phyloP scores from a whole-genome alignment of 2,329 filamentous ascomycete genomes.

The Lecanicillium sp. region DNA sequence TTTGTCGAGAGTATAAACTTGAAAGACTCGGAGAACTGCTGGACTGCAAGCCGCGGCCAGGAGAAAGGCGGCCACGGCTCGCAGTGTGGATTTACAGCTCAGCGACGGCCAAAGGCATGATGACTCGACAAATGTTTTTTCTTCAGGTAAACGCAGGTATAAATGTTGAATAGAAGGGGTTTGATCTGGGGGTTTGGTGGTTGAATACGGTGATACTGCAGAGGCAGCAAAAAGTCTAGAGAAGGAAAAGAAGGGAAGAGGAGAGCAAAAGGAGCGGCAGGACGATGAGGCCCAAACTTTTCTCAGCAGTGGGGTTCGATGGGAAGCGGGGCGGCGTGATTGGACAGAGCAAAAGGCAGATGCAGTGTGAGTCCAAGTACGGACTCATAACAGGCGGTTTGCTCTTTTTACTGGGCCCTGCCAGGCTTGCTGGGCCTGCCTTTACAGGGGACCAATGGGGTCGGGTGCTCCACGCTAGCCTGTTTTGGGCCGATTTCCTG shows the following conservation, averaged over 20 bases:
- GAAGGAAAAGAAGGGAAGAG: conserved; percentile 21
- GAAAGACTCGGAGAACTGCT: conserved; percentile 72
- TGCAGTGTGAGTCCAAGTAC: too few species aligned
- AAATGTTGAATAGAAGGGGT: conserved; percentile 25
- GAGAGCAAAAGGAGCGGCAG: conserved; percentile 10
- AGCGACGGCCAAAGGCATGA: conserved; percentile 70
- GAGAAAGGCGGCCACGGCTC: conserved; percentile 38
- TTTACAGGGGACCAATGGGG: too few species aligned
- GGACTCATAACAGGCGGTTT: too few species aligned
- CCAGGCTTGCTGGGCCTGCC: too few species aligned
- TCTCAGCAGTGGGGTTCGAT: too few species aligned
- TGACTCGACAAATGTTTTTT: conserved; percentile 62
- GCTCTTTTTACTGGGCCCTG: too few species aligned
- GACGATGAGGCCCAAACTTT: too few species aligned
- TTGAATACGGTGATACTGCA: conserved; percentile 12
- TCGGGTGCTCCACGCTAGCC: too few species aligned
- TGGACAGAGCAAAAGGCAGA: too few species aligned
- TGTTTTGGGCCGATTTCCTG: too few species aligned
- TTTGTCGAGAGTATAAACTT: conserved; percentile 50
- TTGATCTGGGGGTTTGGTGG: conserved; percentile 27
- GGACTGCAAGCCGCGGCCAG: conserved; percentile 62
- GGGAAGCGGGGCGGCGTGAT: too few species aligned
- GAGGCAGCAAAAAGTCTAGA: conserved; percentile 6
- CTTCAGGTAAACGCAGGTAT: conserved; percentile 11
- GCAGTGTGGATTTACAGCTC: conserved; percentile 89